Evolutionary conservation across 805 yeast genomes (phyloP).

Genomic region (Diddensiella santjacobensis): DNA sequence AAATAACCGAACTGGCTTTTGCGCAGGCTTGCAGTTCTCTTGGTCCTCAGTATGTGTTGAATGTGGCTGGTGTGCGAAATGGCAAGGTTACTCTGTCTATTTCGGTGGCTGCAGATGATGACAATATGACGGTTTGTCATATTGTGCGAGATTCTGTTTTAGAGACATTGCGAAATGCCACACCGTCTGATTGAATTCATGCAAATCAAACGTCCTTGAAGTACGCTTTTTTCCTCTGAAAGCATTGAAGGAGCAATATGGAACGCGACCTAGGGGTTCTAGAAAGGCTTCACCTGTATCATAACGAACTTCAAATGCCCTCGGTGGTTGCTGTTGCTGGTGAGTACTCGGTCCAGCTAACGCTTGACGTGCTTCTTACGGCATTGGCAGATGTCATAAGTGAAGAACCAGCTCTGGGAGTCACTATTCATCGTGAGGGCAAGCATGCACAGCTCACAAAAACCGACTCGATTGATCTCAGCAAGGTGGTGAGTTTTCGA

Average conservation of each 20-base stretch:
- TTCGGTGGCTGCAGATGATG: constrained; percentile 15
- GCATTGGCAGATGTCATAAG: constrained; percentile 12
- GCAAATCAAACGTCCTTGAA: too few relatives aligned
- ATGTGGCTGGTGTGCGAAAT: constrained; percentile 12
- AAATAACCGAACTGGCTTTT: constrained; percentile 12
- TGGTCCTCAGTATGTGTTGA: constrained; percentile 16
- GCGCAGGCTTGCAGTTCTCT: constrained; percentile 16
- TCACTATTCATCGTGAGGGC: constrained; percentile 1
- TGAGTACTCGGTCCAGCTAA: constrained; percentile 8
- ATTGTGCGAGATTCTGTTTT: neutral
- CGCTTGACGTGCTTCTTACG: constrained; percentile 8
- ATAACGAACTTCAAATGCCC: constrained; percentile 8
- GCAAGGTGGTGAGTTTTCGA: constrained; percentile 11
- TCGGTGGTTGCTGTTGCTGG: constrained; percentile 20
- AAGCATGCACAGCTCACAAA: constrained; percentile 2
- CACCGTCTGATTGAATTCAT: neutral
- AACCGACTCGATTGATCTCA: constrained; percentile 11
- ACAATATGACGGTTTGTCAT: constrained; percentile 1
- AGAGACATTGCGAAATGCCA: neutral
- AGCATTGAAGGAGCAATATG: too few relatives aligned
- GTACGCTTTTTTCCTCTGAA: too few relatives aligned
- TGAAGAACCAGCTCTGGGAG: constrained; percentile 12
- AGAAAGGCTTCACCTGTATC: constrained; percentile 16
- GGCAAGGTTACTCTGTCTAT: constrained; percentile 14
- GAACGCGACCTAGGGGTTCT: constrained; percentile 5